These are phyloP conservation scores for Xanthoconium separans DNA, from an alignment of 1,284 basidiomycete genomes.

Conservation along the genomic window DNA sequence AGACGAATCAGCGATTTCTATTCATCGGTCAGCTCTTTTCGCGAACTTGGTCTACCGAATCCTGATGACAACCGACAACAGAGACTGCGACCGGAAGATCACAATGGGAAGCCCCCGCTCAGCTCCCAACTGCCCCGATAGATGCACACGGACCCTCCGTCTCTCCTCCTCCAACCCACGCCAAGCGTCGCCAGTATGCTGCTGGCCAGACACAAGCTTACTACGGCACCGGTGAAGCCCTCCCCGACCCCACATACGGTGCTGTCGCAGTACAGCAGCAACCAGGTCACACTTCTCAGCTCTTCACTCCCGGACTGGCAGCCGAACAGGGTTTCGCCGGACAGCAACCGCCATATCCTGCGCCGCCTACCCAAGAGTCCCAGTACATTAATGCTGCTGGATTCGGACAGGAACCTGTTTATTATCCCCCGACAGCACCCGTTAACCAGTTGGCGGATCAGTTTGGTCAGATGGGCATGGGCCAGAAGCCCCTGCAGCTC, in stretches of 20 bases:
- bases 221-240: slow-evolving; percentile 54
- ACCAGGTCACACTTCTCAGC: slow-evolving; percentile 51
- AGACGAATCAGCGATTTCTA: slow-evolving; percentile 76
- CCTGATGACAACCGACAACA: slow-evolving; percentile 29
- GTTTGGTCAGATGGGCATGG: slow-evolving; percentile 80
- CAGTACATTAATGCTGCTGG: slow-evolving; percentile 58
- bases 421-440: slow-evolving; percentile 44
- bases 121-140: slow-evolving; percentile 36
- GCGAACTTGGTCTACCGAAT: background rate
- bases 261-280: slow-evolving; percentile 41
- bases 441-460: slow-evolving; percentile 78
- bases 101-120: slow-evolving; percentile 64
- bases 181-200: slow-evolving; percentile 87
- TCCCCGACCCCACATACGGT: slow-evolving; percentile 41
- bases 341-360: slow-evolving; percentile 55
- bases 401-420: slow-evolving; percentile 50
- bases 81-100: slow-evolving; percentile 56
- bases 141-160: slow-evolving; percentile 39
- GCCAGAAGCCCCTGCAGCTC: slow-evolving; percentile 70
- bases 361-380: slow-evolving; percentile 43
- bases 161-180: slow-evolving; percentile 39
- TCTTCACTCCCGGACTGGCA: slow-evolving; percentile 84
- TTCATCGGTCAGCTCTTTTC: slow-evolving; percentile 62
- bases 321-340: slow-evolving; percentile 62
- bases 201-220: slow-evolving; percentile 87